Conservation (phyloP, 2,329 filamentous ascomycete species). For the Aspergillus neotritici region DNA sequence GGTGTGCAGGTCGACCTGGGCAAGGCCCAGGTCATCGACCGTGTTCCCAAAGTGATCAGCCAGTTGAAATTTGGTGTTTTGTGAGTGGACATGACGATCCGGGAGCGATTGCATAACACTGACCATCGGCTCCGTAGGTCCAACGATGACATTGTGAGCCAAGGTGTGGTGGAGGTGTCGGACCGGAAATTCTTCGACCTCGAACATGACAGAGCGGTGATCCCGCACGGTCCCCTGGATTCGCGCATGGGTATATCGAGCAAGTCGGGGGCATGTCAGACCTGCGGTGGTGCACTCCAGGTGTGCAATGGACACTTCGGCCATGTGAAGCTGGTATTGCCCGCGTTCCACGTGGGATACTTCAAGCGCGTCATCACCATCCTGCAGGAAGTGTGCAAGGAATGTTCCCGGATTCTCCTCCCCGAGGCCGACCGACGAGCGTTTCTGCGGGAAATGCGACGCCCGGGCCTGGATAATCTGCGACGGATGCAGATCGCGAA, state of each 20-base stretch:
- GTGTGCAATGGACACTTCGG: conserved; percentile 95
- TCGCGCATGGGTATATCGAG: conserved; percentile 81
- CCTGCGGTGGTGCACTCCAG: conserved; percentile 74
- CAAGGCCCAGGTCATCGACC: conserved; percentile 87
- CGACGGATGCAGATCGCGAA: conserved; percentile 78
- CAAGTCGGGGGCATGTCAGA: conserved; percentile 72
- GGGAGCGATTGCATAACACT: no score
- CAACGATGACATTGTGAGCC: conserved; percentile 89
- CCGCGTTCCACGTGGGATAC: conserved; percentile 93
- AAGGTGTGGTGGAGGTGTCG: conserved; percentile 91
- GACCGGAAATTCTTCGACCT: conserved; percentile 91
- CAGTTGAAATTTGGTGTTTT: conserved; percentile 92
- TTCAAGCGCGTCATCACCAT: conserved; percentile 89
- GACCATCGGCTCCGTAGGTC: conserved; percentile 50
- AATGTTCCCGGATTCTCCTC: conserved; percentile 78
- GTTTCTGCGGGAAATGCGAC: conserved; percentile 74
- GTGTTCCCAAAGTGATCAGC: conserved; percentile 83
- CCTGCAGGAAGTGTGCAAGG: conserved; percentile 93
- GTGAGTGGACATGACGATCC: conserved; percentile 43
- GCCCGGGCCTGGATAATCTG: conserved; percentile 79
- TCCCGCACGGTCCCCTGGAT: conserved; percentile 80
- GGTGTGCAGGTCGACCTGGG: conserved; percentile 44
- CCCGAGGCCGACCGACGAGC: conserved; percentile 70
- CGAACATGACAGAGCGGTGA: conserved; percentile 68
- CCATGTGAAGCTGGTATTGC: conserved; percentile 81